Percentiles rank a stretch among this genome's conserved stretches.
Evolutionary conservation across 1,139 yeast species (phyloP).

Genomic region (Trichomonascaceae sp.): DNA sequence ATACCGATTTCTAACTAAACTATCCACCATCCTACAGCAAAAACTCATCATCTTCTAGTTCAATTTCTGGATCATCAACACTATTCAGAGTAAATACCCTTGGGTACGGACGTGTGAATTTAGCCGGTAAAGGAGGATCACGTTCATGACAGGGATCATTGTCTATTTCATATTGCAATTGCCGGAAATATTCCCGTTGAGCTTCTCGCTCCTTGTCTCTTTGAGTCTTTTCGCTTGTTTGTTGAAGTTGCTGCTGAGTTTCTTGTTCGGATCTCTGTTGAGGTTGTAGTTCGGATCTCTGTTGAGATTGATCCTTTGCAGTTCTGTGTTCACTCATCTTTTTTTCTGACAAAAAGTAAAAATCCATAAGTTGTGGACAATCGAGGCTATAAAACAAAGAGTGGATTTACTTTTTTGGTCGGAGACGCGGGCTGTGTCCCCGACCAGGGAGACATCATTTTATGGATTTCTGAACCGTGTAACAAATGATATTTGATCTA

Average conservation of each 20-base stretch:
- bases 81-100: too few species aligned
- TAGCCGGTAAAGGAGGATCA: not conserved
- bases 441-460: too few species aligned
- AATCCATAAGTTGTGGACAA: not conserved
- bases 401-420: too few species aligned
- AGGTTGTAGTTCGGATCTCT: too few species aligned
- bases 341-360: not conserved
- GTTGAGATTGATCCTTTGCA: not conserved
- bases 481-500: too few species aligned
- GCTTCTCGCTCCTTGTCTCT: not conserved
- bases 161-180: not conserved
- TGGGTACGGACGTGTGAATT: too few species aligned
- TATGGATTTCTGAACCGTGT: too few species aligned
- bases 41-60: not conserved
- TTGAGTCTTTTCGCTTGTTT: too few species aligned
- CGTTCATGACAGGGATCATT: not conserved
- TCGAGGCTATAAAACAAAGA: too few species aligned
- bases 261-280: too few species aligned
- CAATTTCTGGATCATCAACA: not conserved
- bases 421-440: too few species aligned
- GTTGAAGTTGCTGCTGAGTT: not conserved
- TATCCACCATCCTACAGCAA: not conserved
- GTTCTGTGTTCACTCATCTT: not conserved
- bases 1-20: too few species aligned
- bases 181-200: not conserved